phyloP scores from a whole-genome alignment of 2,329 filamentous ascomycete genomes.

The Didymella pomorum region DNA sequence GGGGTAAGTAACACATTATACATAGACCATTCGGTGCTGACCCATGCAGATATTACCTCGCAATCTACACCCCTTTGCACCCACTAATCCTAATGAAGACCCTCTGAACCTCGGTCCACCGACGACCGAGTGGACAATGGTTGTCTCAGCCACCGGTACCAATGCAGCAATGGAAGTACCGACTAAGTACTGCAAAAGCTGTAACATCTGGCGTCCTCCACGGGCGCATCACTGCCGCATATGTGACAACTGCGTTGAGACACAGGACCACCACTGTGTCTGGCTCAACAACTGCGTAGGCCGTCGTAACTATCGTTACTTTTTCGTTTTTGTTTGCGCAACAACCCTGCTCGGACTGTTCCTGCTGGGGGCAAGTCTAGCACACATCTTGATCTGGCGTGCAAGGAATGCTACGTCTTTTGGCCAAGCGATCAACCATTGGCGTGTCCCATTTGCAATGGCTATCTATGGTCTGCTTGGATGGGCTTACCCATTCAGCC shows the following conservation, averaged over 20 bases:
- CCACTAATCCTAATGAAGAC: slow-evolving; percentile 76
- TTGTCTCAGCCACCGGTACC: slow-evolving; percentile 76
- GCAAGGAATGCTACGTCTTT: slow-evolving; percentile 72
- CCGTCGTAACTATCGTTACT: slow-evolving; percentile 96
- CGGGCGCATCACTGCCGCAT: slow-evolving; percentile 95
- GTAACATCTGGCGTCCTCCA: slow-evolving; percentile 95
- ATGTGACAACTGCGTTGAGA: slow-evolving; percentile 97
- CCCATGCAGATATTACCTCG: slow-evolving; percentile 79
- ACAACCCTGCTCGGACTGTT: slow-evolving; percentile 80
- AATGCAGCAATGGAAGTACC: slow-evolving; percentile 96
- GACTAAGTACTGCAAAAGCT: slow-evolving; percentile 97
- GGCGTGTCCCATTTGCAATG: slow-evolving; percentile 86
- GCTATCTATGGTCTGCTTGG: slow-evolving; percentile 80
- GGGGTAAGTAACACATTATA: slow-evolving; percentile 69
- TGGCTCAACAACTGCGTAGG: slow-evolving; percentile 99
- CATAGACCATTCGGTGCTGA: slow-evolving; percentile 25
- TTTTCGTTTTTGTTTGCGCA: slow-evolving; percentile 87
- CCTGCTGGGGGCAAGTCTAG: slow-evolving; percentile 78
- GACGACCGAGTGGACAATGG: slow-evolving; percentile 92
- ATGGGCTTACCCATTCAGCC: slow-evolving; percentile 79
- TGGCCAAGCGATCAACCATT: slow-evolving; percentile 70
- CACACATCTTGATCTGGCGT: slow-evolving; percentile 79
- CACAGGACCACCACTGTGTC: slow-evolving; percentile 96
- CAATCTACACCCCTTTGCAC: slow-evolving; percentile 89
- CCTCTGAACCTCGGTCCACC: slow-evolving; percentile 82